Conservation (phyloP, 2,329 filamentous ascomycete genomes). For the Fusarium ramigenum region DNA sequence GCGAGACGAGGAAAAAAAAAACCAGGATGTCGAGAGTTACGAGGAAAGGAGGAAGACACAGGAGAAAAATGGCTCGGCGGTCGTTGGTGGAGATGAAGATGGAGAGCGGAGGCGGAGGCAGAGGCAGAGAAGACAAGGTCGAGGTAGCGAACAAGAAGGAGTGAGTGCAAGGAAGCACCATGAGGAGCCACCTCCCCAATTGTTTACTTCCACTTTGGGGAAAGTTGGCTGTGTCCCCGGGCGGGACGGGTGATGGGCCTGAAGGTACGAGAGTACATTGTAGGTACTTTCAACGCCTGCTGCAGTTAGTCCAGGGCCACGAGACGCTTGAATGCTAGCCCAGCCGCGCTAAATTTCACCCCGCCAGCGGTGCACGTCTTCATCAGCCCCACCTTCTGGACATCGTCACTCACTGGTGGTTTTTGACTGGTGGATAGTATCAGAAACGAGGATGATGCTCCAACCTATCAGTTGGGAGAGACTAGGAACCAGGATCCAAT, state of each 20-base stretch:
- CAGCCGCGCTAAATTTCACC: constrained; percentile 2
- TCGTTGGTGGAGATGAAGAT: constrained; percentile 28
- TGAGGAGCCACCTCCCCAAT: constrained; percentile 1
- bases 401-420: constrained; percentile 28
- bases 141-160: constrained; percentile 20
- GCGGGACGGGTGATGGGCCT: constrained; percentile 32
- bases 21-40: constrained; percentile 33
- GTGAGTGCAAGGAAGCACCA: constrained; percentile 12
- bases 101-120: constrained; percentile 25
- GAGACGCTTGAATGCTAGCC: constrained; percentile 20
- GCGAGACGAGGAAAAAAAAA: constrained; percentile 13
- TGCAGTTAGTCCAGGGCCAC: constrained; percentile 13
- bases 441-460: not conserved
- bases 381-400: not conserved
- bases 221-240: constrained; percentile 27
- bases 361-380: constrained; percentile 11
- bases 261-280: constrained; percentile 20
- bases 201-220: constrained; percentile 44
- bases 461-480: constrained; percentile 31
- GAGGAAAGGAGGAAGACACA: constrained; percentile 24
- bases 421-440: constrained; percentile 30
- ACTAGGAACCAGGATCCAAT: constrained; percentile 29
- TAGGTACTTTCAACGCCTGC: constrained; percentile 23
- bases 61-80: constrained; percentile 28
- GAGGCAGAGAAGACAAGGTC: constrained; percentile 10